Evolutionary conservation across 2,329 filamentous ascomycete species (phyloP).

Genomic region (Colletotrichum tofieldiae): DNA sequence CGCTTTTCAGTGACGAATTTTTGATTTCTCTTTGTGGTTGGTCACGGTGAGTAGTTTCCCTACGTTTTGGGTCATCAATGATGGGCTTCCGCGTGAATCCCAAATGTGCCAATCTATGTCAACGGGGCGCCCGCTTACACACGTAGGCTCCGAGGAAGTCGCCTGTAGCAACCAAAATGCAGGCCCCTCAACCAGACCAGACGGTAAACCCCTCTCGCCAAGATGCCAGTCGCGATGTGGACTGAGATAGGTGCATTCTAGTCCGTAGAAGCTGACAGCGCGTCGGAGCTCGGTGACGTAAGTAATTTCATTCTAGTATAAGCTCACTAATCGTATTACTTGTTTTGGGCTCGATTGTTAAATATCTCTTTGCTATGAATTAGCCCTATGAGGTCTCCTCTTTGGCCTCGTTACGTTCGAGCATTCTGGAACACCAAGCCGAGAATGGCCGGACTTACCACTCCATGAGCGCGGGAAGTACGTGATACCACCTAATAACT

Average conservation of each 20-base stretch:
- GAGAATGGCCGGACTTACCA: slow-evolving; percentile 58
- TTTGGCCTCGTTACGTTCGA: slow-evolving; percentile 46
- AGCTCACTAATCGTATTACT: background rate
- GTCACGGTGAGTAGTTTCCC: background rate
- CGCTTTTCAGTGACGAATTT: background rate
- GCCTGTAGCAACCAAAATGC: background rate
- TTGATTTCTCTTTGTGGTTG: background rate
- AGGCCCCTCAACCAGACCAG: background rate
- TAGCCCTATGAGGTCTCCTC: slow-evolving; percentile 8
- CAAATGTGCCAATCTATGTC: background rate
- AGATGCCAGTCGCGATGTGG: background rate
- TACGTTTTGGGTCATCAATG: background rate
- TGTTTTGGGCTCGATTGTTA: background rate
- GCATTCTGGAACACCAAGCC: slow-evolving; percentile 53
- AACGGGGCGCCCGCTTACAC: background rate
- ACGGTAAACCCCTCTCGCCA: background rate
- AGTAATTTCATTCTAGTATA: background rate
- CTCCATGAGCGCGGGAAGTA: slow-evolving; percentile 44
- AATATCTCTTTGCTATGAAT: background rate
- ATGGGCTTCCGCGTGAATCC: background rate
- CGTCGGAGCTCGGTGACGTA: background rate
- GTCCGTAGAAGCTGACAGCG: background rate
- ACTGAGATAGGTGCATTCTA: background rate
- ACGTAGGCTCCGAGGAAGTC: background rate
- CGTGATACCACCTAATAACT: background rate